phyloP scores from a whole-genome alignment of 768 basidiomycete species.

The Termitomyces sp. region DNA sequence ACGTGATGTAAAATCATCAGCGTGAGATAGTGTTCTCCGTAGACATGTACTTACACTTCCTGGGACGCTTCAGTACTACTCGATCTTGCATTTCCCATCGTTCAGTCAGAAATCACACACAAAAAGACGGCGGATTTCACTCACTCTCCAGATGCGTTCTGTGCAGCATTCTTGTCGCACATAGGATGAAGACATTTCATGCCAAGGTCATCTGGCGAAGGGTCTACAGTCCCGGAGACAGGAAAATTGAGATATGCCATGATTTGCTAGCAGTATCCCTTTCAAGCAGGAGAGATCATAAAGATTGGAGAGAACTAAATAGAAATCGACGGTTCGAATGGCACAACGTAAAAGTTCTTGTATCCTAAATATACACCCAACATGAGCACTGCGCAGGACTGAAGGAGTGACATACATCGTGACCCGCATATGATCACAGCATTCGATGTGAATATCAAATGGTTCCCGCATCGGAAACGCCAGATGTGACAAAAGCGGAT shows the following conservation, averaged over 20 bases:
- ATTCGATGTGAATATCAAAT: background rate
- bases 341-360: background rate
- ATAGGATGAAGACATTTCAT: background rate
- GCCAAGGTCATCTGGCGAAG: background rate
- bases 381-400: too few species aligned
- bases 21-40: too few species aligned
- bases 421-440: background rate
- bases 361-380: too few species aligned
- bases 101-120: background rate
- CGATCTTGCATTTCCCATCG: background rate
- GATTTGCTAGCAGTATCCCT: background rate
- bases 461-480: background rate
- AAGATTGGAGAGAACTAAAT: background rate
- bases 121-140: background rate
- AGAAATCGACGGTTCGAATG: background rate
- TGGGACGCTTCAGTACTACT: background rate
- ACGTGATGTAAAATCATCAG: background rate
- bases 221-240: background rate
- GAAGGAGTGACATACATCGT: background rate
- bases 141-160: background rate
- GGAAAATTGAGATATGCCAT: background rate
- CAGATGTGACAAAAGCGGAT: background rate
- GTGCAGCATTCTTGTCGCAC: background rate
- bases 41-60: background rate
- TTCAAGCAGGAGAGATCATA: background rate